phyloP scores from a whole-genome alignment of 23 red algal genomes.

The Gracilaria gracilis region DNA sequence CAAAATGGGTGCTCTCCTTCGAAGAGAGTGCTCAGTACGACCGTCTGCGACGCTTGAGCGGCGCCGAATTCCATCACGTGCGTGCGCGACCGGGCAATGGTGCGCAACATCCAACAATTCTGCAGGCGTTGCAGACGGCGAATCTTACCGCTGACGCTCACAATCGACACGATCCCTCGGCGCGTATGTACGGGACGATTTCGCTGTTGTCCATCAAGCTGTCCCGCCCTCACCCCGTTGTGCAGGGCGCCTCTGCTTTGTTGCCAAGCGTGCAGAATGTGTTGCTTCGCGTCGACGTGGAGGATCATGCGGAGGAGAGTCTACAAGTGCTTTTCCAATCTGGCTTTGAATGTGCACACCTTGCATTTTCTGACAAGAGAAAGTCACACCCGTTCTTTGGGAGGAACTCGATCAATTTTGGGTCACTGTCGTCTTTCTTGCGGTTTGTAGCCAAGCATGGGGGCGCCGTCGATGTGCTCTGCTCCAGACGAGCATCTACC shows the following conservation, averaged over 20 bases:
- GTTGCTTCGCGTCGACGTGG: not conserved
- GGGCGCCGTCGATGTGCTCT: constrained; percentile 13
- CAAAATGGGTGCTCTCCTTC: constrained; percentile 27
- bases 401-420: not conserved
- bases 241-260: not conserved
- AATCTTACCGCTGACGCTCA: constrained; percentile 3
- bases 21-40: not conserved
- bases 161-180: not conserved
- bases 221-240: not conserved
- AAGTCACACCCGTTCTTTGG: constrained; percentile 15
- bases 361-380: constrained; percentile 5
- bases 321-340: not conserved
- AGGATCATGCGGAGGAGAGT: not conserved
- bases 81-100: constrained; percentile 1
- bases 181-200: not conserved
- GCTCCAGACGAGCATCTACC: not conserved
- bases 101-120: not conserved
- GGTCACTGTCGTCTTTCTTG: not conserved
- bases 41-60: not conserved
- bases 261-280: constrained; percentile 16
- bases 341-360: constrained; percentile 37
- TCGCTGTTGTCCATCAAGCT: not conserved
- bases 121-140: not conserved
- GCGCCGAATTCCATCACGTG: constrained; percentile 4
- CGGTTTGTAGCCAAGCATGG: not conserved